Percentiles rank a stretch among this genome's conserved stretches.
These are phyloP conservation scores for Rhizophagus prolifer DNA, from an alignment of 192 early-diverging fungal genomes.

Conservation along the genomic window DNA sequence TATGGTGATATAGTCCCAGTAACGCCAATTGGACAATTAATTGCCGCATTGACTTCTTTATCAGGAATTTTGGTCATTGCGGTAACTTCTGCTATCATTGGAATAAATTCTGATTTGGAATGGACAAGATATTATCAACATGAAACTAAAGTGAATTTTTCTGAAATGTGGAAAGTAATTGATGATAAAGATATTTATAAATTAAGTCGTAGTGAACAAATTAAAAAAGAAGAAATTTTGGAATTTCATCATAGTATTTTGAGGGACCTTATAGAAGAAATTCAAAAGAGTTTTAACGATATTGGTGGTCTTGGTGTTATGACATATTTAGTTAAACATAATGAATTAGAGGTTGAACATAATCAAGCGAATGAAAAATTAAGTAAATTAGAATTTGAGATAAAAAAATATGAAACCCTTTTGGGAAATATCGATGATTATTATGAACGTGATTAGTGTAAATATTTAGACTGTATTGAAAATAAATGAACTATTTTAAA, in stretches of 20 bases:
- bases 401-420: background rate
- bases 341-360: background rate
- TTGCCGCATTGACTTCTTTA: slow-evolving; percentile 44
- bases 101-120: slow-evolving; percentile 51
- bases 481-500: too few relatives aligned
- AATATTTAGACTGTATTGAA: too few relatives aligned
- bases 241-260: background rate
- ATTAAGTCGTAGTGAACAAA: background rate
- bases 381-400: background rate
- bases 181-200: background rate
- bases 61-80: slow-evolving; percentile 53
- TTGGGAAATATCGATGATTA: background rate
- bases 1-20: slow-evolving; percentile 51
- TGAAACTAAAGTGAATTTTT: background rate
- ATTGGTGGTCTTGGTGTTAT: background rate
- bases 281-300: background rate
- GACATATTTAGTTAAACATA: background rate
- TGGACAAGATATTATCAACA: slow-evolving; percentile 29
- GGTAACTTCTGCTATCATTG: slow-evolving; percentile 53
- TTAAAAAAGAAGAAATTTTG: background rate
- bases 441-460: too few relatives aligned
- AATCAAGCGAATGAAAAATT: background rate
- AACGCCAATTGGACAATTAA: slow-evolving; percentile 23
- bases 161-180: background rate
- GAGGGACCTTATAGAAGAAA: background rate